Base-by-base conservation (phyloP, 2,329 filamentous ascomycete species). In the Dactylella cylindrospora region DNA sequence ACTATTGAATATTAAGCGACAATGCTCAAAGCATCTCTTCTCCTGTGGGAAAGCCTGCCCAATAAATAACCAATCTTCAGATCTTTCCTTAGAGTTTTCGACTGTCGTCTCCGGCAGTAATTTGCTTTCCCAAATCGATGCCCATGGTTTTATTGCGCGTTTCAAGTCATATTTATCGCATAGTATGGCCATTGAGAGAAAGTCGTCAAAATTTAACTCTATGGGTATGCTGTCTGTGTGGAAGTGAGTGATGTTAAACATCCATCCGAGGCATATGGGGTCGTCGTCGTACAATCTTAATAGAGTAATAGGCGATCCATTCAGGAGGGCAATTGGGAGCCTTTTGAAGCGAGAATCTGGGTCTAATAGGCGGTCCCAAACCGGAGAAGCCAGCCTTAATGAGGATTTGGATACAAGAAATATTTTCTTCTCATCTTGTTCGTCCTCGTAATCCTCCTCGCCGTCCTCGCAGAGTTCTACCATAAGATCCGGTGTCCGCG, bases 61-160 rank as follows among this genome's bases (percentile, higher is more conserved):
- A 23, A 61, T 43, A 22, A 61, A 61, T 8, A 61, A 9, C 55
- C 55, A 61, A n/a, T 61, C 47, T 22, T 61, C 55, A 22, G 38
- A 36, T 5, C 55, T 49, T 15, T 53, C 47, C 12, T 40, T 49
- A n/a, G 47, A 32, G 23, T 31, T 19, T 9, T 44, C 8, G 5
- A 19, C n/a, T 36, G 22, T 23, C 4, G 33, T 15, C 2, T n/a
- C 23, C 1, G 41, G 35, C 12, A 61, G n/a, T 3, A 47, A 38
- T 0, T 6, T 9, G 1, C 9, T 3, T 12, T 33, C 26, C 55
- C 55, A 61, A 9, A 15, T 28, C 10, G 52, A 47, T 3, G 43
- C 47, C 55, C 55, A 61, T 2, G 39, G 17, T 1, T 19, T 17
- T n/a, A 61, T 40, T 5, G 41, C 33, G 7, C 35, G 25, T 31